Conservation (phyloP, 2,329 filamentous ascomycete species). For the Exophiala xenobiotica region DNA sequence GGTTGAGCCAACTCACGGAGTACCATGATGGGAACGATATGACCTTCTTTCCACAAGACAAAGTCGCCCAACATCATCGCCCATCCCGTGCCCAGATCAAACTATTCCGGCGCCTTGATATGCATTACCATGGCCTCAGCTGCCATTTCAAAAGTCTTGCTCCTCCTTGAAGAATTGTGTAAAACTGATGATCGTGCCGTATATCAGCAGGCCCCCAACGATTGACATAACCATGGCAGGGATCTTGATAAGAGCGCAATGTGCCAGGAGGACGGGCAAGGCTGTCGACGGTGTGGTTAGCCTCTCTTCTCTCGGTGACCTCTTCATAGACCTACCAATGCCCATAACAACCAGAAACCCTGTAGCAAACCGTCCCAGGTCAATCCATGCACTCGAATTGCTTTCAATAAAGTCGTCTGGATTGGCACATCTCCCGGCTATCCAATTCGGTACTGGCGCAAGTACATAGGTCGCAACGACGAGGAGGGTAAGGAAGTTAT, state of each 20-base stretch:
- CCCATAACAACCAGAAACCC: constrained; percentile 98
- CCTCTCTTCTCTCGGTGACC: neutral
- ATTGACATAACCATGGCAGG: constrained; percentile 96
- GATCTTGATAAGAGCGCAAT: constrained; percentile 76
- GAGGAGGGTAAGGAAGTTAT: constrained; percentile 90
- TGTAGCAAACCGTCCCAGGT: constrained; percentile 90
- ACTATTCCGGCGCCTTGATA: constrained; percentile 7
- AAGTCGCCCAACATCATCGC: too few species aligned
- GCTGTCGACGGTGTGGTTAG: constrained; percentile 53
- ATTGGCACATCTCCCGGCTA: constrained; percentile 82
- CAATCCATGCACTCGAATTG: constrained; percentile 78
- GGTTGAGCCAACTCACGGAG: too few species aligned
- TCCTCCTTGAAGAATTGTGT: constrained; percentile 98
- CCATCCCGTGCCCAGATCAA: constrained; percentile 9
- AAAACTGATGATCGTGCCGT: constrained; percentile 97
- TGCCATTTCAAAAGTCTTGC: constrained; percentile 74
- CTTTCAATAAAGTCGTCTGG: constrained; percentile 94
- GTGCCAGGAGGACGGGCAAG: constrained; percentile 81
- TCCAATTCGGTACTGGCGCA: constrained; percentile 94
- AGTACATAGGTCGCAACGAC: constrained; percentile 95
- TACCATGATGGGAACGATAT: too few species aligned
- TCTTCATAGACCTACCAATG: constrained; percentile 66
- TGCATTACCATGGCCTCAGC: constrained; percentile 11
- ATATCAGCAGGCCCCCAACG: constrained; percentile 87
- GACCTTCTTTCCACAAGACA: too few species aligned